A percentile compares a stretch with the other conserved stretches of the same genome.
phyloP scores from a whole-genome alignment of 768 basidiomycete species.

The Suillus subluteus region DNA sequence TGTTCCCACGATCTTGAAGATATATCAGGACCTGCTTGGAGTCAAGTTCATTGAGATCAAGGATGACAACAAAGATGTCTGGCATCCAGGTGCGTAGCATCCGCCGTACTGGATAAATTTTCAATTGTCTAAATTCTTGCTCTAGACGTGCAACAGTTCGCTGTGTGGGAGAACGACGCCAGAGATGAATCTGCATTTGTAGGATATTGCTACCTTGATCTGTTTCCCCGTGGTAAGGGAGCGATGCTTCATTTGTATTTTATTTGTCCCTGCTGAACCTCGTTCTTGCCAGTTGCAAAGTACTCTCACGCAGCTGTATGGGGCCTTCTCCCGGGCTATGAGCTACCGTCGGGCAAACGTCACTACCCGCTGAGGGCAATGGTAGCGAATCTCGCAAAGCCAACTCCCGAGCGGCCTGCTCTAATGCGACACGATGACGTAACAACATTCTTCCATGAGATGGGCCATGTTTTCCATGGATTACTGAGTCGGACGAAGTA shows the following conservation, averaged over 20 bases:
- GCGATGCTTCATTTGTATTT: not conserved
- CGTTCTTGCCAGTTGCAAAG: constrained; percentile 55
- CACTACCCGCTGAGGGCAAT: constrained; percentile 79
- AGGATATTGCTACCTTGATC: constrained; percentile 87
- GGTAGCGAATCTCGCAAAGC: constrained; percentile 91
- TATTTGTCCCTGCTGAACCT: constrained; percentile 5
- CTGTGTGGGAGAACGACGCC: constrained; percentile 83
- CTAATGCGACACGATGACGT: constrained; percentile 86
- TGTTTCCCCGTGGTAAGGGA: constrained; percentile 76
- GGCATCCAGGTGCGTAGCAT: constrained; percentile 71
- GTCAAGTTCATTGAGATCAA: constrained; percentile 65
- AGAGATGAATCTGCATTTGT: constrained; percentile 73
- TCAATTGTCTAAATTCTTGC: constrained; percentile 7
- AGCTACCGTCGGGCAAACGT: constrained; percentile 56
- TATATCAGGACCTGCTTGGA: constrained; percentile 82
- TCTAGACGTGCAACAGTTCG: constrained; percentile 78
- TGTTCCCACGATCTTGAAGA: constrained; percentile 78
- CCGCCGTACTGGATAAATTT: not conserved
- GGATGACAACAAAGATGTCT: constrained; percentile 61
- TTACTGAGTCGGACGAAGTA: constrained; percentile 73
- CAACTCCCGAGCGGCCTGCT: constrained; percentile 78
- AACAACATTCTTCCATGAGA: constrained; percentile 92
- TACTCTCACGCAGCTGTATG: constrained; percentile 90
- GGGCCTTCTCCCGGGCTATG: constrained; percentile 71
- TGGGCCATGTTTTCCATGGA: constrained; percentile 77